phyloP scores from a whole-genome alignment of 2,329 filamentous ascomycete genomes.

The Gliomastix tumulicola region DNA sequence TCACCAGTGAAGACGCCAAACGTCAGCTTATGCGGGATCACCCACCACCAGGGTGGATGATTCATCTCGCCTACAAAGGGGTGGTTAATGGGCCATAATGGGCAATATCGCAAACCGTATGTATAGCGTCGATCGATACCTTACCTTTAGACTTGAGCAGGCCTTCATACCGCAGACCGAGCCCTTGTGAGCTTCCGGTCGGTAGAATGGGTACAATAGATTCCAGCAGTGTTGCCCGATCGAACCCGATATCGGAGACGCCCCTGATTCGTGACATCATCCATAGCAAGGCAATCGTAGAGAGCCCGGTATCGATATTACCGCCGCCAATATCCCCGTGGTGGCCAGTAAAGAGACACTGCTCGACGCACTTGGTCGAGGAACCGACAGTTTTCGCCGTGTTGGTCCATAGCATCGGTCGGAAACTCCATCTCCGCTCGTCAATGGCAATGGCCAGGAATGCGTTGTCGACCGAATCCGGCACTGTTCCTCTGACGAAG shows the following conservation, averaged over 20 bases:
- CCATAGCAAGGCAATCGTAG: background rate
- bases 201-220: background rate
- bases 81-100: background rate
- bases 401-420: background rate
- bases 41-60: background rate
- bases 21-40: background rate
- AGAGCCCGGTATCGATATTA: background rate
- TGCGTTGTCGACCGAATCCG: background rate
- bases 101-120: background rate
- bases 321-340: slow-evolving; percentile 1
- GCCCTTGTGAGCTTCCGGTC: background rate
- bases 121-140: background rate
- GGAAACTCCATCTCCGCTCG: slow-evolving; percentile 1
- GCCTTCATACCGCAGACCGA: background rate
- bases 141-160: background rate
- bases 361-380: background rate
- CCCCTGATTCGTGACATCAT: background rate
- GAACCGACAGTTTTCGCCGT: background rate
- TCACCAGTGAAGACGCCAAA: background rate
- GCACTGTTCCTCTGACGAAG: background rate
- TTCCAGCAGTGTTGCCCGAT: background rate
- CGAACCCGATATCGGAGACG: background rate
- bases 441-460: background rate
- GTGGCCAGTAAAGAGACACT: background rate
- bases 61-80: background rate